Conservation (phyloP, 2,329 filamentous ascomycete genomes). For the Fusarium redolens region DNA sequence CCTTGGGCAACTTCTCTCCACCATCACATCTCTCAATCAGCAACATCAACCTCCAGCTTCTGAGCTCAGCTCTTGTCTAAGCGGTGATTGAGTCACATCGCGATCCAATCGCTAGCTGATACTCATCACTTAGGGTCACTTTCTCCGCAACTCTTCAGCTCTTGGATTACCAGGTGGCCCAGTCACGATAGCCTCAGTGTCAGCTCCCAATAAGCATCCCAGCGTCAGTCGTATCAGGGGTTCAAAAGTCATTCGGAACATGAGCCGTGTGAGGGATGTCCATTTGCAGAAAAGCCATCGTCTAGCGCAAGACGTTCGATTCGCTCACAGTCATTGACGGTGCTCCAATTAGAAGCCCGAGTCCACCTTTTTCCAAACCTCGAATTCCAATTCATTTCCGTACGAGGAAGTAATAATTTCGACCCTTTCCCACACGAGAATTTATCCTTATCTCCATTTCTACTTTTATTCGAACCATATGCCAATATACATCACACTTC, state of each 20-base stretch:
- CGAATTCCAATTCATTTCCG: slow-evolving; percentile 41
- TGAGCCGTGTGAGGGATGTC: slow-evolving; percentile 21
- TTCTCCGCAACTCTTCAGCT: slow-evolving; percentile 3
- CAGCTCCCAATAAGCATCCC: slow-evolving; percentile 19
- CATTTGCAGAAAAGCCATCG: slow-evolving; percentile 39
- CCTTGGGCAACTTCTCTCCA: slow-evolving; percentile 12
- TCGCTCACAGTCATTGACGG: slow-evolving; percentile 35
- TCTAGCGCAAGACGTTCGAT: slow-evolving; percentile 43
- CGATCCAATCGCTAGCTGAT: background rate
- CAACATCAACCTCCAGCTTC: background rate
- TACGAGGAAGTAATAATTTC: slow-evolving; percentile 17
- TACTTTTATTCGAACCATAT: background rate
- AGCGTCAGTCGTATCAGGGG: slow-evolving; percentile 8
- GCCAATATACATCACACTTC: background rate
- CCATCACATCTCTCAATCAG: background rate
- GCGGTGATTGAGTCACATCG: background rate
- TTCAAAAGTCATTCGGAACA: slow-evolving; percentile 24
- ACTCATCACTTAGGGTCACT: background rate
- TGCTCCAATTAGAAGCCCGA: slow-evolving; percentile 42
- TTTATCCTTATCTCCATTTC: background rate
- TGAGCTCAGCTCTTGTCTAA: background rate
- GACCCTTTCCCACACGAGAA: background rate
- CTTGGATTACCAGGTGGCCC: background rate
- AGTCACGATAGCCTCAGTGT: slow-evolving; percentile 25
- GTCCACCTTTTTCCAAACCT: slow-evolving; percentile 40